Evolutionary conservation across 2,329 filamentous ascomycete species (phyloP), one percentile per base, ranked within the genome.

Genomic region (Tympanopsis confertula): DNA sequence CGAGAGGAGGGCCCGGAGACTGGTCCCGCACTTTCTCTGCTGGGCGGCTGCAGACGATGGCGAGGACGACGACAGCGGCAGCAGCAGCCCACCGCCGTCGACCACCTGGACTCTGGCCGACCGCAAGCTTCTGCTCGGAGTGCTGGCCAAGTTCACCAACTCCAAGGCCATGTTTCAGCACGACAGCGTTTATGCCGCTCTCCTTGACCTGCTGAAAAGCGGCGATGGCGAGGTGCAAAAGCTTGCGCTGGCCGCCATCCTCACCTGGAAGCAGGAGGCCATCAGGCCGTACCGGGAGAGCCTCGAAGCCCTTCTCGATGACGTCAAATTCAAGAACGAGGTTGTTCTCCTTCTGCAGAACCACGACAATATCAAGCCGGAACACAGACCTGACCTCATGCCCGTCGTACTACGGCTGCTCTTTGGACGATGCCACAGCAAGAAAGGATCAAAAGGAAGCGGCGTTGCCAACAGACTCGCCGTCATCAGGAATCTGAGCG

Each of bases 141-240:
- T 98, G 4, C 87, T 98, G 51, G 74, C 83, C 0, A 78, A 87
- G 44, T 96, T 96, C 52, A 65, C 71, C 36, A 98, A 98, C 51
- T 86, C 91, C 0, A 83, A 71, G 49, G 86, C 87, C 1, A 64
- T 98, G 3, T 96, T 78, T 57, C 82, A 78, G 50, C 74, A 82
- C 20, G 66, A 76, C 7, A 78, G 86, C 39, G 88, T 94, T 0
- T 84, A 88, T 49, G 61, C 73, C 5, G 78, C 85, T 13, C 65
- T 96, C 18, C 63, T 95, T 14, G 68, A 71, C 20, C 68, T 95
- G 17, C 66, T 95, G 45, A 75, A 79, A 32, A 94, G 95, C 52
- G 91, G 91, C 49, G 91, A 98, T 52, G 70, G 79, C 3, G 89
- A 95, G 46, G 75, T 94, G 13, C 91, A 98, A 55, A 89, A 82